A percentile compares a stretch with the other conserved stretches of the same genome.
Evolutionary conservation across 2,329 filamentous ascomycete species (phyloP).

Genomic region (Boeremia lycopersici): DNA sequence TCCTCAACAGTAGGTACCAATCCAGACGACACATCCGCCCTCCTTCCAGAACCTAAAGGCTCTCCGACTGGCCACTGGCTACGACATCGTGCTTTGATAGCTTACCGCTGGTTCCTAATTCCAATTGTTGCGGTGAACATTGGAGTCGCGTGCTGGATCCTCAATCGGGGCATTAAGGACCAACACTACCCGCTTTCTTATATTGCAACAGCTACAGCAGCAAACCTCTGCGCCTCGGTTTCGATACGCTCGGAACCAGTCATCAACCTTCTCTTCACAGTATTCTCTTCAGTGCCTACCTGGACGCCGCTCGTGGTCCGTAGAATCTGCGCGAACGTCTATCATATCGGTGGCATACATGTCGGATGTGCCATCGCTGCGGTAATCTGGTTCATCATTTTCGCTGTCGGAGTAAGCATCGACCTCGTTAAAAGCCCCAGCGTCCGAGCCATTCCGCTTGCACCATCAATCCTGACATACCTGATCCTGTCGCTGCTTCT

Average conservation of each 20-base stretch:
- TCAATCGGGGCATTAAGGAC: constrained; percentile 30
- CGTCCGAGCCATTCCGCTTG: constrained; percentile 28
- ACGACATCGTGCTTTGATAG: constrained; percentile 39
- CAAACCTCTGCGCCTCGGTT: constrained; percentile 45
- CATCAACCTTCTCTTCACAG: constrained; percentile 44
- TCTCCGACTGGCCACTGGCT: constrained; percentile 32
- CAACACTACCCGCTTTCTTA: constrained; percentile 32
- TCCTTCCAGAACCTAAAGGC: constrained; percentile 18
- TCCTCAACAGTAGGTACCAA: constrained; percentile 17
- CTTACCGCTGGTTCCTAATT: constrained; percentile 41
- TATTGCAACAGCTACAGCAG: constrained; percentile 45
- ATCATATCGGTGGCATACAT: constrained; percentile 48
- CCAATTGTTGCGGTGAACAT: constrained; percentile 37
- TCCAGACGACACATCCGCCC: constrained; percentile 11
- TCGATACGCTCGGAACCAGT: constrained; percentile 47
- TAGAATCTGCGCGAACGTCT: constrained; percentile 41
- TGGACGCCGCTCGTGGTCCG: constrained; percentile 40
- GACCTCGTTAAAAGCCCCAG: constrained; percentile 36
- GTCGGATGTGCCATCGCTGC: constrained; percentile 45
- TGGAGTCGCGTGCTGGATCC: constrained; percentile 34
- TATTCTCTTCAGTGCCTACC: constrained; percentile 43
- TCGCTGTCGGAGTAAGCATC: constrained; percentile 45
- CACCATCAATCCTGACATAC: constrained; percentile 40
- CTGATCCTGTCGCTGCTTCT: constrained; percentile 38
- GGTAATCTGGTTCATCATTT: constrained; percentile 53